Evolutionary conservation across 768 basidiomycete species (phyloP).

Genomic region (Russula sp.): DNA sequence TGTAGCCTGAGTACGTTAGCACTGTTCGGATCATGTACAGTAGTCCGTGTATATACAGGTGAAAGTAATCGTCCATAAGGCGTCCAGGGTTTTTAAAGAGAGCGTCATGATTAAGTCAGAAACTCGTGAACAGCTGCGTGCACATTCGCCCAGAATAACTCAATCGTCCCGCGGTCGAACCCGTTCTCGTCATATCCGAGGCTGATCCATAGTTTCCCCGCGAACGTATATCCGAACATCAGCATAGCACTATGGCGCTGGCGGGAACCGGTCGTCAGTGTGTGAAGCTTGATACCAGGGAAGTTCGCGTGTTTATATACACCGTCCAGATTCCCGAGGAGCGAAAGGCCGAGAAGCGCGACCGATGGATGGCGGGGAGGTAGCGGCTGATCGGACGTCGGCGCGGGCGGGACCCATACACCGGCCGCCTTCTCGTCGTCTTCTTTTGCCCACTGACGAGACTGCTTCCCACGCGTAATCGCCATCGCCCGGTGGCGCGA

Average conservation of each 20-base stretch:
- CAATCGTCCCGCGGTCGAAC: slow-evolving; percentile 55
- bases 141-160: slow-evolving; percentile 62
- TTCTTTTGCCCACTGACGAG: slow-evolving; percentile 65
- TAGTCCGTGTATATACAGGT: background rate
- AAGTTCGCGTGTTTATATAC: slow-evolving; percentile 67
- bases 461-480: slow-evolving; percentile 49
- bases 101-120: slow-evolving; percentile 33
- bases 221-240: slow-evolving; percentile 76
- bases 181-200: slow-evolving; percentile 77
- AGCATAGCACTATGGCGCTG: slow-evolving; percentile 74
- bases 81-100: background rate
- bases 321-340: slow-evolving; percentile 80
- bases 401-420: slow-evolving; percentile 33
- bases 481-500: slow-evolving; percentile 63
- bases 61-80: background rate
- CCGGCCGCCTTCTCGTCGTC: slow-evolving; percentile 60
- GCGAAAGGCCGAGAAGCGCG: slow-evolving; percentile 71
- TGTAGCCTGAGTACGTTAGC: no score
- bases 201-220: slow-evolving; percentile 70
- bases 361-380: slow-evolving; percentile 38
- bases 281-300: slow-evolving; percentile 53
- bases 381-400: slow-evolving; percentile 18
- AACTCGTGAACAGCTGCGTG: slow-evolving; percentile 52
- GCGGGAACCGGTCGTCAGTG: slow-evolving; percentile 78
- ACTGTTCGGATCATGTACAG: no score